Evolutionary conservation across 2,329 filamentous ascomycete genomes (phyloP).

Genomic region (Phaeoacremonium minimum): DNA sequence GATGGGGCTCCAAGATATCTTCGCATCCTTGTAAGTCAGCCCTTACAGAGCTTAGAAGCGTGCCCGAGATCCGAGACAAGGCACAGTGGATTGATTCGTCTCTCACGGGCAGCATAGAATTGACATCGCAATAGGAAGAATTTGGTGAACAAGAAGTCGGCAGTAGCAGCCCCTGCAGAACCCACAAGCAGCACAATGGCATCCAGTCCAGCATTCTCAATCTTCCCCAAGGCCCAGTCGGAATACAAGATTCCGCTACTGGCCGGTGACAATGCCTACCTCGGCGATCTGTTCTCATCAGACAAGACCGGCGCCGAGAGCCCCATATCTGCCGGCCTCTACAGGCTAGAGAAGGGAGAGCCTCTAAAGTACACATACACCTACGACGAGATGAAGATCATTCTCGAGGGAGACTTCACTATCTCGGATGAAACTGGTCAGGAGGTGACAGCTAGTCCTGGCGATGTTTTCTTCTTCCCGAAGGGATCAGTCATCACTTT

Average conservation of each 20-base stretch:
- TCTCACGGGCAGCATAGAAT: too few species aligned
- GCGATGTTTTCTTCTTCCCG: slow-evolving; percentile 67
- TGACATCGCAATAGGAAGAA: too few species aligned
- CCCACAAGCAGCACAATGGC: too few species aligned
- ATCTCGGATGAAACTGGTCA: slow-evolving; percentile 60
- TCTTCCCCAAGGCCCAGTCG: slow-evolving; percentile 3
- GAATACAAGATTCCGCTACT: slow-evolving; percentile 60
- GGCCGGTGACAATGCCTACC: slow-evolving; percentile 63
- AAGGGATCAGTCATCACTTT: slow-evolving; percentile 65
- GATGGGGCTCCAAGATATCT: too few species aligned
- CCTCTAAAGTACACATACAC: slow-evolving; percentile 64
- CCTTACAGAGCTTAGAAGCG: too few species aligned
- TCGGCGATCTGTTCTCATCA: slow-evolving; percentile 58
- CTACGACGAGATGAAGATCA: slow-evolving; percentile 70
- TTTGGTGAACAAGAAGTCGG: too few species aligned
- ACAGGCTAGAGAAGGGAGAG: slow-evolving; percentile 63
- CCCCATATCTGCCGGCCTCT: slow-evolving; percentile 61
- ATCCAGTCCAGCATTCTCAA: slow-evolving; percentile 3
- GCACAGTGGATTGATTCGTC: too few species aligned
- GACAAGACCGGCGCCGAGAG: slow-evolving; percentile 50
- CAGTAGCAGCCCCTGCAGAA: too few species aligned
- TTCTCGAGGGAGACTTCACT: slow-evolving; percentile 62
- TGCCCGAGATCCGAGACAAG: too few species aligned
- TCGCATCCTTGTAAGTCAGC: too few species aligned
- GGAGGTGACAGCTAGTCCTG: slow-evolving; percentile 52